phyloP scores from a whole-genome alignment of 2,329 filamentous ascomycete species.

The Dothistroma pini region DNA sequence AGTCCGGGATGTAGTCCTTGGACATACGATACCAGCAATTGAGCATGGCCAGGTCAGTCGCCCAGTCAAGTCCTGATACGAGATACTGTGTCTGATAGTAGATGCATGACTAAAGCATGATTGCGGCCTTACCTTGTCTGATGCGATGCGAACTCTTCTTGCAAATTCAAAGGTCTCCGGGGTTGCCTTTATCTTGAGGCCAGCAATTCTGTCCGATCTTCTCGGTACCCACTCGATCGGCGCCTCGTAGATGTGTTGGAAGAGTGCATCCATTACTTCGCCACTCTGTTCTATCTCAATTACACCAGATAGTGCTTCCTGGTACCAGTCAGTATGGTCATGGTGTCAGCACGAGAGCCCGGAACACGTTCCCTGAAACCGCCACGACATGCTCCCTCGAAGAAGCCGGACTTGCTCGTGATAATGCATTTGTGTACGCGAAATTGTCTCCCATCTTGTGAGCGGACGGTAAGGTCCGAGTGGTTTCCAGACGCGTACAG shows the following conservation, averaged over 20 bases:
- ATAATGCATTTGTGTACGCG: background rate
- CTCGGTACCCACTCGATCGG: background rate
- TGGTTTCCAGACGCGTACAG: background rate
- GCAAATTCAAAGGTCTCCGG: background rate
- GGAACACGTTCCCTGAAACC: background rate
- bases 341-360: background rate
- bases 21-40: background rate
- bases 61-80: background rate
- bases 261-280: background rate
- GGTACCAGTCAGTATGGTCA: background rate
- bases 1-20: background rate
- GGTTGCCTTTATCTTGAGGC: background rate
- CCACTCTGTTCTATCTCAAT: conserved; percentile 2
- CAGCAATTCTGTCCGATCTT: no score
- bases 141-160: background rate
- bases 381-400: background rate
- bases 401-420: background rate
- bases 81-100: background rate
- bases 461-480: background rate
- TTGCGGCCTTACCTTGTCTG: background rate
- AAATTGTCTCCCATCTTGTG: background rate
- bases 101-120: background rate
- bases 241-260: conserved; percentile 4
- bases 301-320: conserved; percentile 1
- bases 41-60: background rate